Conservation (phyloP, 108 stramenopile species). For the Schizochytrium sp. region DNA sequence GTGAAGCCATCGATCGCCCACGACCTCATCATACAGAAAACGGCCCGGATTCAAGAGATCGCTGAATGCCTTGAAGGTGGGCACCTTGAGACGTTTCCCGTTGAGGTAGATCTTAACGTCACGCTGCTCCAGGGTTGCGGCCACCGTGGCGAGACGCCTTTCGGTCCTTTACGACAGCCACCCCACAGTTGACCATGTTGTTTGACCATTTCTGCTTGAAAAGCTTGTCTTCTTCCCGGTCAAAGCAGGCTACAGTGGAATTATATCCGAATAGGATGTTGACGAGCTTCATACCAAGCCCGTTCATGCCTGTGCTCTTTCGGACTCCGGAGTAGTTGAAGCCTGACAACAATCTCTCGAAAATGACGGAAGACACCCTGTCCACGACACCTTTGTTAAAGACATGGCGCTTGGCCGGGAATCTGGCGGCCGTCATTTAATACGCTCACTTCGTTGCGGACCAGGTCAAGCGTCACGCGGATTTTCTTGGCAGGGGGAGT, state of each 20-base stretch:
- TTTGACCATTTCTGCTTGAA: constrained; percentile 60
- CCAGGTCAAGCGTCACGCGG: neutral
- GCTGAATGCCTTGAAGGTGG: neutral
- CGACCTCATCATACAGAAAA: neutral
- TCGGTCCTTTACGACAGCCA: constrained; percentile 25
- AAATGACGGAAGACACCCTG: constrained; percentile 21
- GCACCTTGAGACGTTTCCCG: neutral
- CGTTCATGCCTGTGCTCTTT: constrained; percentile 72
- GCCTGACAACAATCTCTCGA: constrained; percentile 29
- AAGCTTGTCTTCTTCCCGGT: constrained; percentile 36
- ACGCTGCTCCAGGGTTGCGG: neutral
- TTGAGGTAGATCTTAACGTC: neutral
- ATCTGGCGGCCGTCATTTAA: neutral
- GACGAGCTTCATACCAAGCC: constrained; percentile 74
- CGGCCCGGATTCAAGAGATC: neutral
- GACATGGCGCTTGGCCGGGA: neutral
- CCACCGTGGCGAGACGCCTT: neutral
- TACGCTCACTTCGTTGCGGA: neutral
- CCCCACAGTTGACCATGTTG: constrained; percentile 55
- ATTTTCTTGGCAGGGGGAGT: neutral
- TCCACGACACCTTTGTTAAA: neutral
- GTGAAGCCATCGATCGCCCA: neutral
- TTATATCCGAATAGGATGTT: constrained; percentile 70
- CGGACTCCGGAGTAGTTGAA: constrained; percentile 12
- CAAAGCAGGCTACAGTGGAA: constrained; percentile 61